Percentiles rank a stretch among this genome's conserved stretches.
Evolutionary conservation across 768 basidiomycete species (phyloP).

Genomic region (Podaxis sp.): DNA sequence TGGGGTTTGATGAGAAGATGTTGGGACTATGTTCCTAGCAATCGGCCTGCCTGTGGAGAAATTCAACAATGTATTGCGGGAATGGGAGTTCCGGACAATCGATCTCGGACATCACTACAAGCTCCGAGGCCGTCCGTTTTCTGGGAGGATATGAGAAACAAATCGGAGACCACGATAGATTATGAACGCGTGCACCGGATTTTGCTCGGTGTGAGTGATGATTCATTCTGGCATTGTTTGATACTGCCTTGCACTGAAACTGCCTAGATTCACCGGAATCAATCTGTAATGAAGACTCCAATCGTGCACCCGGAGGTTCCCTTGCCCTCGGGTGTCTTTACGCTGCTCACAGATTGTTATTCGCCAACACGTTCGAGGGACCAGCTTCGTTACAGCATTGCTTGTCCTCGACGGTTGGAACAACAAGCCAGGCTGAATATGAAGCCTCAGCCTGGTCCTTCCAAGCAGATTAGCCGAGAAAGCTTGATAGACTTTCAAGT

Average conservation of each 20-base stretch:
- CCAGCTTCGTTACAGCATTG: constrained; percentile 95
- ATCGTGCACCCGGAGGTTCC: constrained; percentile 86
- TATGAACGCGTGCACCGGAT: background rate
- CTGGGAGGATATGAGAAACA: no score
- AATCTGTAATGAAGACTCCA: constrained; percentile 51
- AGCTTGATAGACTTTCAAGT: constrained; percentile 80
- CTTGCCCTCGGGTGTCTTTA: constrained; percentile 93
- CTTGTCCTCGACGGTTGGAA: constrained; percentile 90
- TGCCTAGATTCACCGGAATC: no score
- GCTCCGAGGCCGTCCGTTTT: background rate
- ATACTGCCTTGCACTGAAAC: no score
- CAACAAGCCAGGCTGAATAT: constrained; percentile 94
- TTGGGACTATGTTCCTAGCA: background rate
- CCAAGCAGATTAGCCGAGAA: constrained; percentile 79
- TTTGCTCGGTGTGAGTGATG: background rate
- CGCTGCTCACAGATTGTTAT: constrained; percentile 95
- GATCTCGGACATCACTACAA: background rate
- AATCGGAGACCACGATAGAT: background rate
- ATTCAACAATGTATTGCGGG: background rate
- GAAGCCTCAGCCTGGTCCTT: constrained; percentile 88
- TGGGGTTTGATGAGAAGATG: background rate
- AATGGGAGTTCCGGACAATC: background rate
- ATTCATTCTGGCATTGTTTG: no score
- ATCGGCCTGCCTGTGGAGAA: background rate
- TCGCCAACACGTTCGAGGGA: constrained; percentile 96